phyloP scores from a whole-genome alignment of 2,329 filamentous ascomycete species.

The Paecilomyces sp. region DNA sequence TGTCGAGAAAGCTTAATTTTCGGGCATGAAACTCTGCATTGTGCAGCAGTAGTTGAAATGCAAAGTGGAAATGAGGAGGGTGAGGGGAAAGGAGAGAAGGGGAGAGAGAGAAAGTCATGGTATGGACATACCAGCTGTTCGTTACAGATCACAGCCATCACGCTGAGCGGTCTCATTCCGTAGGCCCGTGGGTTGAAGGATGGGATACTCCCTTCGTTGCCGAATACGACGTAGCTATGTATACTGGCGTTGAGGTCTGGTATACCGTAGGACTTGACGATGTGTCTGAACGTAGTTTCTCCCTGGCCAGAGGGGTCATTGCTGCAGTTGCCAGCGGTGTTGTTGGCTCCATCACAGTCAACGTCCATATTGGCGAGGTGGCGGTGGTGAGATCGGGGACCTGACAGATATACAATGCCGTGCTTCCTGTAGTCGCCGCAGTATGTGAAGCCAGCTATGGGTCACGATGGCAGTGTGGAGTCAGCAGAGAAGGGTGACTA shows the following conservation, averaged over 20 bases:
- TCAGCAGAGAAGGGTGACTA: background rate
- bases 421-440: background rate
- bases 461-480: background rate
- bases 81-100: background rate
- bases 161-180: constrained; percentile 45
- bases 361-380: constrained; percentile 41
- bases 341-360: constrained; percentile 50
- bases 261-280: constrained; percentile 32
- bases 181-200: constrained; percentile 36
- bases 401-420: background rate
- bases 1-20: background rate
- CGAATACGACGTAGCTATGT: constrained; percentile 49
- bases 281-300: constrained; percentile 42
- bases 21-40: background rate
- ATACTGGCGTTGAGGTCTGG: constrained; percentile 45
- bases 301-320: constrained; percentile 33
- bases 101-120: background rate
- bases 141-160: constrained; percentile 51
- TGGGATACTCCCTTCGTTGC: constrained; percentile 36
- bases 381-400: background rate
- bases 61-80: background rate
- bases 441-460: background rate
- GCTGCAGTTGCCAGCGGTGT: constrained; percentile 40
- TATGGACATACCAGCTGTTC: constrained; percentile 35
- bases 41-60: background rate